Percentiles rank a stretch among this genome's conserved stretches.
Conservation (phyloP, 2,329 filamentous ascomycete genomes). For the Plenodomus lindquistii region DNA sequence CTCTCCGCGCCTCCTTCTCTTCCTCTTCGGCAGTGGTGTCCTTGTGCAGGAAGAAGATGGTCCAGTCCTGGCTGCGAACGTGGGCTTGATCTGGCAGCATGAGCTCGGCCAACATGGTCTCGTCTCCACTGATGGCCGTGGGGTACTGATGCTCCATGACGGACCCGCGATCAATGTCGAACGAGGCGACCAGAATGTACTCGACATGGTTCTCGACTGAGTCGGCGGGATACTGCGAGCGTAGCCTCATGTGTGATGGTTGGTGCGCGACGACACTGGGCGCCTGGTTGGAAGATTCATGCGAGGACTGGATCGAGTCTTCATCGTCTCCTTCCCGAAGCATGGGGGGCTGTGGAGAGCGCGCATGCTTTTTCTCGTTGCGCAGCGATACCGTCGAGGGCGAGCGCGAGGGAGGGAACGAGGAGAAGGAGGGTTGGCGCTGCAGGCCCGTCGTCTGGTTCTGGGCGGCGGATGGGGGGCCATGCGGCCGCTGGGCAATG, state of each 20-base stretch:
- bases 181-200: constrained; percentile 95
- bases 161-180: constrained; percentile 93
- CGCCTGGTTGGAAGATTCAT: not conserved
- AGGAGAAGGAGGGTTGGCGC: constrained; percentile 50
- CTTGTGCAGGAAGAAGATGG: constrained; percentile 98
- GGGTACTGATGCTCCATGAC: constrained; percentile 99
- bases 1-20: constrained; percentile 61
- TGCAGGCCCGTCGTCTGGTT: constrained; percentile 22
- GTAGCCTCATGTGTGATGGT: constrained; percentile 32
- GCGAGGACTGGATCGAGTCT: constrained; percentile 33
- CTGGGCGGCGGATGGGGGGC: constrained; percentile 16
- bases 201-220: constrained; percentile 86
- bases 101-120: constrained; percentile 96
- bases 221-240: constrained; percentile 54
- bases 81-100: constrained; percentile 98
- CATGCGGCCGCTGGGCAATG: constrained; percentile 29
- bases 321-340: constrained; percentile 38
- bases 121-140: constrained; percentile 90
- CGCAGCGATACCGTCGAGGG: constrained; percentile 43
- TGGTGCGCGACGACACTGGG: not conserved
- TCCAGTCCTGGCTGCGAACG: constrained; percentile 95
- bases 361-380: constrained; percentile 36
- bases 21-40: constrained; percentile 85
- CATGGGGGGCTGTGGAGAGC: constrained; percentile 43
- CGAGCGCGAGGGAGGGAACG: constrained; percentile 46